Evolutionary conservation across 2,329 filamentous ascomycete genomes (phyloP).

Genomic region (Colletotrichum karsti): DNA sequence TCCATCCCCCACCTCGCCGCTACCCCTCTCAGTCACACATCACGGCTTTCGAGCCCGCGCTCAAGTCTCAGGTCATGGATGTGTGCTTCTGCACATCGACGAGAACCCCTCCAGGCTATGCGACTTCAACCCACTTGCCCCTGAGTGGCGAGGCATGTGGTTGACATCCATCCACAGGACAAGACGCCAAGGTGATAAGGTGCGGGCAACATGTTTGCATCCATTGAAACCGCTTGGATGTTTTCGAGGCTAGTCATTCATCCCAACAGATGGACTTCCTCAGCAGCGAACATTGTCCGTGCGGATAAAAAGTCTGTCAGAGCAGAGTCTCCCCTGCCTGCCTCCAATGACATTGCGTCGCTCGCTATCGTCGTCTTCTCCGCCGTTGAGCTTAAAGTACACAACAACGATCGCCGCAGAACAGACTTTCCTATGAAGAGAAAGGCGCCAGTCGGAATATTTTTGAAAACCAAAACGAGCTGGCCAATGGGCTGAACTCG

Average conservation of each 20-base stretch:
- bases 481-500: background rate
- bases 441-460: background rate
- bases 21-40: background rate
- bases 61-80: background rate
- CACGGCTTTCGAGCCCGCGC: background rate
- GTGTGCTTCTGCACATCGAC: background rate
- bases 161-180: background rate
- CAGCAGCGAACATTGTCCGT: slow-evolving; percentile 6
- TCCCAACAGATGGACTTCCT: background rate
- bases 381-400: background rate
- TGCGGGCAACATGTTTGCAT: background rate
- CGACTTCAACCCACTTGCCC: background rate
- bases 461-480: background rate
- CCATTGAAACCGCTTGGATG: background rate
- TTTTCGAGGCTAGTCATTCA: slow-evolving; percentile 7
- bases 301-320: background rate
- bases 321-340: no score
- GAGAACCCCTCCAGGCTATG: background rate
- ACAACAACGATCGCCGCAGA: no score
- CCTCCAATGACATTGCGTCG: background rate
- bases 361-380: background rate
- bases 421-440: background rate
- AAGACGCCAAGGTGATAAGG: background rate
- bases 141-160: background rate
- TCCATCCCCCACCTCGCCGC: background rate